Conservation (phyloP, 306 rosid genomes). For the Geum urbanum region DNA sequence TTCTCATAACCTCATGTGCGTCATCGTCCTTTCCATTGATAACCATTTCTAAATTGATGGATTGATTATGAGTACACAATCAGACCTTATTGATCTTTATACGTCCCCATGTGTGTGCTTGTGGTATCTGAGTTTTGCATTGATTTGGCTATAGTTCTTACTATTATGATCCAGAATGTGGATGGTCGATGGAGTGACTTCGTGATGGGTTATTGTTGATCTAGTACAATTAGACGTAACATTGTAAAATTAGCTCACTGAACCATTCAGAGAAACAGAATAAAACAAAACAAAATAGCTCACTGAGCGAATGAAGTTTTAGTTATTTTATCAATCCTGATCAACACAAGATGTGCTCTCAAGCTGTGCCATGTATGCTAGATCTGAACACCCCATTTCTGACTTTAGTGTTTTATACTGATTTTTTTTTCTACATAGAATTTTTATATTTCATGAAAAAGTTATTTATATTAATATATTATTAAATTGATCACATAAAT, state of each 20-base stretch:
- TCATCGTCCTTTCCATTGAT: slow-evolving; percentile 3
- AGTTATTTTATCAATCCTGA: background rate
- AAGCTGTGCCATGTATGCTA: background rate
- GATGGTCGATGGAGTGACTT: background rate
- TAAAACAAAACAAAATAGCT: background rate
- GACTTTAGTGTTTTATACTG: background rate
- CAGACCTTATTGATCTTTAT: background rate
- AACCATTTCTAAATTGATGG: background rate
- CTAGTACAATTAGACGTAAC: background rate
- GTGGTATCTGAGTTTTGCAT: background rate
- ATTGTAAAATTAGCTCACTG: too few relatives aligned
- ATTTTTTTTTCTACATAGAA: background rate
- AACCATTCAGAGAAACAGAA: too few relatives aligned
- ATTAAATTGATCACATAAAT: background rate
- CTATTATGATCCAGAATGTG: background rate
- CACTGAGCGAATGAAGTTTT: background rate
- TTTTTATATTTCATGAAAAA: background rate
- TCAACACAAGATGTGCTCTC: background rate
- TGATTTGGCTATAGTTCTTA: background rate
- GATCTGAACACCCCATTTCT: background rate
- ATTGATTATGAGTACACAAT: slow-evolving; percentile 17
- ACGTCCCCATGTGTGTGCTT: background rate
- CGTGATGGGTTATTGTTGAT: background rate
- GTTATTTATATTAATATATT: background rate
- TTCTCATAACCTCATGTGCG: slow-evolving; percentile 13